Percentiles rank a stretch among this genome's conserved stretches.
Conservation (phyloP, 176 grass and related monocot species). For the Paspalum vaginatum region DNA sequence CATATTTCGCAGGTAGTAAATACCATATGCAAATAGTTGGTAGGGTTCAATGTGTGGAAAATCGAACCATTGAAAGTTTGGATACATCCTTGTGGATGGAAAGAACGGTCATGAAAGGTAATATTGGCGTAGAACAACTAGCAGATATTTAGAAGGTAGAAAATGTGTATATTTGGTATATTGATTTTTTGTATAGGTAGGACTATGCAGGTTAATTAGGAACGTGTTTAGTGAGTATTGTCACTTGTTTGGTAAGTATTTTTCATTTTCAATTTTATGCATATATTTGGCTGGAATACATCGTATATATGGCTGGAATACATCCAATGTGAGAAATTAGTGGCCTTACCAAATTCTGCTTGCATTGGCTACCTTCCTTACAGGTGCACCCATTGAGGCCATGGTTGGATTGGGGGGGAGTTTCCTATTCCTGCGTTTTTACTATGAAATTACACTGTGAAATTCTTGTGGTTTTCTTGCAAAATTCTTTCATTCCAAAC, state of each 20-base stretch:
- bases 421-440: too few relatives aligned
- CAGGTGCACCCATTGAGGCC: background rate
- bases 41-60: background rate
- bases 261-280: background rate
- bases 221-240: background rate
- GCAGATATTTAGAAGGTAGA: background rate
- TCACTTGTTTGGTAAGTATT: background rate
- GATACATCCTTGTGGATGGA: background rate
- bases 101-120: background rate
- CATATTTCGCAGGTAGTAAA: background rate
- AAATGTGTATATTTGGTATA: background rate
- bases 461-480: too few relatives aligned
- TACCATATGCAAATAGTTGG: background rate
- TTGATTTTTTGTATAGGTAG: background rate
- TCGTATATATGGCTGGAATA: background rate
- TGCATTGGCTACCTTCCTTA: background rate
- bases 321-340: background rate
- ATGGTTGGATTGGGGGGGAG: too few relatives aligned
- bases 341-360: background rate
- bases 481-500: too few relatives aligned
- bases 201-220: background rate
- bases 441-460: too few relatives aligned
- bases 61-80: background rate
- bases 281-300: too few relatives aligned
- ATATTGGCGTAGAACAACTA: background rate